Evolutionary conservation across 805 yeast genomes (phyloP).

Genomic region (Saturnispora kantuleensis): DNA sequence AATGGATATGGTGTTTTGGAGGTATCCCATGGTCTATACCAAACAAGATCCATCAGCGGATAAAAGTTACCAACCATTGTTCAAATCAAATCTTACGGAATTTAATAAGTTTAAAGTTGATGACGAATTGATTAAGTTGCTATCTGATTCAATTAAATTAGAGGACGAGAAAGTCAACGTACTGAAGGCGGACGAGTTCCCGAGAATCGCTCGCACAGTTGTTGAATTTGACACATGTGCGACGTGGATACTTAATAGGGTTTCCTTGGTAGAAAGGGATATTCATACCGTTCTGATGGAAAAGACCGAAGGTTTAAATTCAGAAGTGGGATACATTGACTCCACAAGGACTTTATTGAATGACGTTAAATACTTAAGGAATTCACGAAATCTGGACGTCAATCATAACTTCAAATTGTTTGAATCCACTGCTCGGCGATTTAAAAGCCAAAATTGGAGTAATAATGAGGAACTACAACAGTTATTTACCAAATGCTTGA

Average conservation of each 20-base stretch:
- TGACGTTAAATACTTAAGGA: conserved; percentile 47
- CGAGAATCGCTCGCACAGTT: conserved; percentile 51
- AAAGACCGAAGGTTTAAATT: not conserved
- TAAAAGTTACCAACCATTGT: conserved; percentile 15
- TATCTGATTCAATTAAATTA: conserved; percentile 18
- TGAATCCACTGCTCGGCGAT: conserved; percentile 21
- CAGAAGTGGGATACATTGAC: conserved; percentile 23
- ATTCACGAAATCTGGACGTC: conserved; percentile 26
- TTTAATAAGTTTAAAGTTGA: conserved; percentile 22
- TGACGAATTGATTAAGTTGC: conserved; percentile 25
- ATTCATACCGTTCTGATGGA: conserved; percentile 35
- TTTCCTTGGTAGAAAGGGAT: conserved; percentile 32
- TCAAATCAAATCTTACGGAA: conserved; percentile 16
- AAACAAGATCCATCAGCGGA: not conserved
- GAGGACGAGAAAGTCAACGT: conserved; percentile 19
- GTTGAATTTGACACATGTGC: conserved; percentile 67
- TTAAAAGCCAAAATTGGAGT: conserved; percentile 29
- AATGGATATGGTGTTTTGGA: conserved; percentile 36
- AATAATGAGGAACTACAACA: conserved; percentile 30
- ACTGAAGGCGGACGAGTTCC: conserved; percentile 24
- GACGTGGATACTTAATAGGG: conserved; percentile 49
- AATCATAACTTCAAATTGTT: conserved; percentile 19
- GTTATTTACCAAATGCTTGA: conserved; percentile 19
- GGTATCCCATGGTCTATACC: conserved; percentile 39
- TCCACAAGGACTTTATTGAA: conserved; percentile 49